Evolutionary conservation across 2,329 filamentous ascomycete genomes (phyloP), one percentile per base, ranked within the genome.

Genomic region (Aspergillus sp.): DNA sequence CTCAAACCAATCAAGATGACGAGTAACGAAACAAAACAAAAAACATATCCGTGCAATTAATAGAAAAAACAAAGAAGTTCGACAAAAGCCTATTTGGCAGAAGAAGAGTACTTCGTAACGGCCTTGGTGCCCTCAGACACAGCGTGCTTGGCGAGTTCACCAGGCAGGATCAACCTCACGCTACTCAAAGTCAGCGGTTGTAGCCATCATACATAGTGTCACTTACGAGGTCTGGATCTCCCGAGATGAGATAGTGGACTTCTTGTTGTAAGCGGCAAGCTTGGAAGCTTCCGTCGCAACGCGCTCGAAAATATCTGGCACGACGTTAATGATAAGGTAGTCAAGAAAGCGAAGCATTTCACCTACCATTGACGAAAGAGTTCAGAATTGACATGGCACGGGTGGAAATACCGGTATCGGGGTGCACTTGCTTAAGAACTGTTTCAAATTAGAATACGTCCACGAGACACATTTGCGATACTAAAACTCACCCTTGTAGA

Each of bases 401-500:
- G 86, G 97, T 98, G 79, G 95, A 98, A 81, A 99, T 99, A 91
- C 95, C 95, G 72, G 95, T 99, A 81, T 99, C 95, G 64, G 95
- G 95, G 85, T 99, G 95, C 70, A 99, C 95, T 87, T 99, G 95
- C 89, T 99, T 99, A 78, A 99, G 89, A 74, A 99, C 95, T 98
- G 66, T 52, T 70, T 54, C 66, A 65, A 31, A 19, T 58, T 55
- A 58, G 39, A 27, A 40, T 21, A 14, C 9, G 14, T 33, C 14
- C 7, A 17, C 6, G 15, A 3, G 15, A 1, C 21, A 58, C 45
- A 35, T 37, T 55, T 35, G 15, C 15, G 8, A 73, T 75, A 78
- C 63, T 77, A 11, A 39, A 14, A 76, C 86, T 79, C 76, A 97
- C 93, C 95, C 86, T 98, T 99, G 90, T 98, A 99, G 83, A 99